Conservation (phyloP, 257 asterid species). For the Dorcoceras hygrometricum region DNA sequence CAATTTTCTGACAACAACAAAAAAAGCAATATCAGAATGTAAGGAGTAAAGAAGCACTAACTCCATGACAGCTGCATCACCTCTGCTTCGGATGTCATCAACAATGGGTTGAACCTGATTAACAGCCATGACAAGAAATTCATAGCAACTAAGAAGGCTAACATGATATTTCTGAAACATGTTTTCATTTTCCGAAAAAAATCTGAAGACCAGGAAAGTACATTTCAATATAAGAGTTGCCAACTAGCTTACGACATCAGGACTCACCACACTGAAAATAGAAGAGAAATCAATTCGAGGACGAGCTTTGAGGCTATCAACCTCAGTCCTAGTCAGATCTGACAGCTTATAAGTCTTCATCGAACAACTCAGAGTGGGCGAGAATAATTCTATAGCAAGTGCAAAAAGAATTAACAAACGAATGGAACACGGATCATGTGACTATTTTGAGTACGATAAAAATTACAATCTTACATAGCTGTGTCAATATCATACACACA, state of each 20-base stretch:
- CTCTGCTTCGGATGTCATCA: constrained; percentile 75
- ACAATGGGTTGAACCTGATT: constrained; percentile 94
- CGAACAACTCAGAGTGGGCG: constrained; percentile 47
- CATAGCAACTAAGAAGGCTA: constrained; percentile 3
- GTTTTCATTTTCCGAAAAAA: constrained; percentile 17
- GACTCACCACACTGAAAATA: constrained; percentile 71
- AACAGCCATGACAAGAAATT: constrained; percentile 10
- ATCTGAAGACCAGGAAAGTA: background rate
- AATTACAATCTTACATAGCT: background rate
- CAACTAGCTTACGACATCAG: constrained; percentile 14
- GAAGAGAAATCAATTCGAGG: constrained; percentile 89
- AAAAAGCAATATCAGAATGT: constrained; percentile 20
- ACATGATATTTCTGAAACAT: background rate
- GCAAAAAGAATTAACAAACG: constrained; percentile 19
- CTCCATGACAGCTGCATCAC: constrained; percentile 95
- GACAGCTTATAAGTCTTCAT: constrained; percentile 89
- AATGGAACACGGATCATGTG: constrained; percentile 3
- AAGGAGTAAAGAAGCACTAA: constrained; percentile 46
- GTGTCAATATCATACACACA: background rate
- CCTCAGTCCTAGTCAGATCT: constrained; percentile 70
- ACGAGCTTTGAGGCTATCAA: constrained; percentile 77
- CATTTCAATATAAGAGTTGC: background rate
- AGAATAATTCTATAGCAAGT: constrained; percentile 43
- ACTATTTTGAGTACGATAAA: constrained; percentile 1
- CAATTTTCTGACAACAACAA: constrained; percentile 18